These are phyloP conservation scores for Microsporum canis DNA, from an alignment of 2,329 filamentous ascomycete genomes.

Conservation along the genomic window DNA sequence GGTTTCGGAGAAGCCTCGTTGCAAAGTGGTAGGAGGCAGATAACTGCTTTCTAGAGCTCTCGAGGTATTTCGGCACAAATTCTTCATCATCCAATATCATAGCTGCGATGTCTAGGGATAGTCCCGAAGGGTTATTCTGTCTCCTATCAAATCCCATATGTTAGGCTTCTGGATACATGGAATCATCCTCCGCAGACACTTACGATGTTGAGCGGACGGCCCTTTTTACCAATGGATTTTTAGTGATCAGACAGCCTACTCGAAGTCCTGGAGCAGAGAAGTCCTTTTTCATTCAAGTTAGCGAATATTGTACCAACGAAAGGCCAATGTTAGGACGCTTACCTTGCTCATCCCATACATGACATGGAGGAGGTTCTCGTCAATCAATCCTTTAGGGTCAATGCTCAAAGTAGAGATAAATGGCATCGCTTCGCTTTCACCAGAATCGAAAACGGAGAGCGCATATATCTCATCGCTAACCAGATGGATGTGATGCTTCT, in stretches of 20 bases:
- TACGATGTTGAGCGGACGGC: constrained; percentile 3
- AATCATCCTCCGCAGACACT: not conserved
- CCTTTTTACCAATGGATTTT: constrained; percentile 1
- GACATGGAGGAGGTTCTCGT: constrained; percentile 42
- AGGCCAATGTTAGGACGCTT: not conserved
- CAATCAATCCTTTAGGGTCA: constrained; percentile 35
- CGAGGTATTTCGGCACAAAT: constrained; percentile 13
- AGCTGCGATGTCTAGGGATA: constrained; percentile 6
- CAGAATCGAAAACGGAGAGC: constrained; percentile 39
- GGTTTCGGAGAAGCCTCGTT: constrained; percentile 24
- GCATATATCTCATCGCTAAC: constrained; percentile 52
- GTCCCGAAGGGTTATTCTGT: constrained; percentile 2
- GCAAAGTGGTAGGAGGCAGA: constrained; percentile 22
- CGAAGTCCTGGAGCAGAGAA: constrained; percentile 47
- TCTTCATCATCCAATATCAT: constrained; percentile 7
- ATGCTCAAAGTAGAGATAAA: constrained; percentile 42
- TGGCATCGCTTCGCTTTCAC: constrained; percentile 27
- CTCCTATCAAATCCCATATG: not conserved
- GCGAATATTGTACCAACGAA: not conserved
- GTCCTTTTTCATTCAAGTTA: constrained; percentile 28
- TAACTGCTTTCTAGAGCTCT: constrained; percentile 20
- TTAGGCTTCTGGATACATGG: not conserved
- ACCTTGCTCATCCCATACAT: constrained; percentile 36
- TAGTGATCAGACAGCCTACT: constrained; percentile 28
- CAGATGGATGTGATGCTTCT: constrained; percentile 41